Conservation (phyloP, 2,329 filamentous ascomycete genomes). For the Colletotrichum shisoi region DNA sequence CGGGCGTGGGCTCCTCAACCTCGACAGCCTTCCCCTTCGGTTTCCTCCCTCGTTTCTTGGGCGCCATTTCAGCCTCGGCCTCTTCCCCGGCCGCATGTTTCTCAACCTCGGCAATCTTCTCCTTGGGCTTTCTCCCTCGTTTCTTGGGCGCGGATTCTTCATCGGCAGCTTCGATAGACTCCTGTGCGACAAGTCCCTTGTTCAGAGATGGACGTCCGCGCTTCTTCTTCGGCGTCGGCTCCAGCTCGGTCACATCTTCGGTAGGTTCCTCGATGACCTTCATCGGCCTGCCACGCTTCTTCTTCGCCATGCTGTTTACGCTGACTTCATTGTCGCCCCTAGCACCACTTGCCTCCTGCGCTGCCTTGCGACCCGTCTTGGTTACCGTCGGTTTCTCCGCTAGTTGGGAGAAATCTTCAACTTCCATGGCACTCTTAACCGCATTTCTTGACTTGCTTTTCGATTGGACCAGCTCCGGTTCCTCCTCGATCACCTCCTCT, state of each 20-base stretch:
- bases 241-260: conserved; percentile 39
- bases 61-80: conserved; percentile 21
- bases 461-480: conserved; percentile 11
- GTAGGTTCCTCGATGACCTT: conserved; percentile 5
- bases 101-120: conserved; percentile 12
- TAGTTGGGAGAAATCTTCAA: neutral
- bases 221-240: conserved; percentile 41
- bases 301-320: conserved; percentile 1
- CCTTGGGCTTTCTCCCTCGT: conserved; percentile 23
- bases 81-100: conserved; percentile 13
- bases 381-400: neutral
- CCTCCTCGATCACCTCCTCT: conserved; percentile 13
- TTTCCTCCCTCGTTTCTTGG: conserved; percentile 23
- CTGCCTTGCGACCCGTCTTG: conserved; percentile 9
- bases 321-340: conserved; percentile 3
- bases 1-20: conserved; percentile 2
- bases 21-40: conserved; percentile 17
- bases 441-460: neutral
- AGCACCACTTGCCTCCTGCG: conserved; percentile 4
- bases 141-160: conserved; percentile 25
- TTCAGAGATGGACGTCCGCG: conserved; percentile 45
- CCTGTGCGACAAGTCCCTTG: conserved; percentile 29
- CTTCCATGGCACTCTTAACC: neutral
- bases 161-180: conserved; percentile 25
- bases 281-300: conserved; percentile 10